Conservation (phyloP, 1,284 basidiomycete species). For the Uromyces viciae-fabae region DNA sequence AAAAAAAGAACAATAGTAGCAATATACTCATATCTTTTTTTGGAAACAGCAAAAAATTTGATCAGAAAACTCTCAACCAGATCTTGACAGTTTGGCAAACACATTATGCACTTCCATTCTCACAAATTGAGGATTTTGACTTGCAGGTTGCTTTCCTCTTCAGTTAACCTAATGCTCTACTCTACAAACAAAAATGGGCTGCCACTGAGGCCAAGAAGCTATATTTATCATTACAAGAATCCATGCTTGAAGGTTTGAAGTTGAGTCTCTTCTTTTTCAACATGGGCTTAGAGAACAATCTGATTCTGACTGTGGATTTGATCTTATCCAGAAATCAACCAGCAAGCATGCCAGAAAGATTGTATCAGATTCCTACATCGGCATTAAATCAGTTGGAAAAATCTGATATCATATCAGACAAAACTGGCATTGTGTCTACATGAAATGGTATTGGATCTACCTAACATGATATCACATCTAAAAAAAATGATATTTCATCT, state of each 20-base stretch:
- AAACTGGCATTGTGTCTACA: too few species aligned
- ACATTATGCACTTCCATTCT: constrained; percentile 18
- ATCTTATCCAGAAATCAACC: background rate
- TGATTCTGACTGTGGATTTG: background rate
- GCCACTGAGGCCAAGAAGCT: constrained; percentile 9
- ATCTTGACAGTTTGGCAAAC: constrained; percentile 18
- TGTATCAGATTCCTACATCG: too few species aligned
- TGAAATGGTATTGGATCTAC: too few species aligned
- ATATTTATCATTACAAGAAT: background rate
- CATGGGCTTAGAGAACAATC: background rate
- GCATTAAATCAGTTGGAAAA: too few species aligned
- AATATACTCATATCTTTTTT: constrained; percentile 12
- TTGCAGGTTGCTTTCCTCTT: constrained; percentile 6
- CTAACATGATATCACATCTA: too few species aligned
- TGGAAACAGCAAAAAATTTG: constrained; percentile 11
- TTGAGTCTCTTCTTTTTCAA: background rate
- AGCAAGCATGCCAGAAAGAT: too few species aligned
- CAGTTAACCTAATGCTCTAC: background rate
- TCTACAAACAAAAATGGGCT: constrained; percentile 23
- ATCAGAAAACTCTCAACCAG: constrained; percentile 22
- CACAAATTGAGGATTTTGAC: constrained; percentile 8
- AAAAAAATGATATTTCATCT: too few species aligned
- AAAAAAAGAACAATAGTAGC: background rate
- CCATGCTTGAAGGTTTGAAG: constrained; percentile 5
- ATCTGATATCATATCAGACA: too few species aligned